Base-by-base conservation (phyloP, 2,329 filamentous ascomycete genomes). In the Rosellinia necatrix region DNA sequence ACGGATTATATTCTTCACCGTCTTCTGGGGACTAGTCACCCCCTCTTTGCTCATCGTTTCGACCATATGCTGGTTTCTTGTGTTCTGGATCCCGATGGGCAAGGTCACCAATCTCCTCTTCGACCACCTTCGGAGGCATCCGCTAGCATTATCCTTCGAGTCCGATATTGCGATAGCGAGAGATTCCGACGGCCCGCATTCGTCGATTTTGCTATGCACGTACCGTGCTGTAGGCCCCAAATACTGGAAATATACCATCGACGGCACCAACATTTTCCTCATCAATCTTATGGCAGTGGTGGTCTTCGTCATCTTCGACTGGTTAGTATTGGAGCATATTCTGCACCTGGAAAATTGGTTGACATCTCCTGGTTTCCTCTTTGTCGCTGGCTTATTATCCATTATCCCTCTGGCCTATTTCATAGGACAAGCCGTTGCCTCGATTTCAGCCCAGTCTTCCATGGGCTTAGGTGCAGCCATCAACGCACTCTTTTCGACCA, bases 171-270 rank as follows among this genome's bases (percentile, higher is more conserved):
- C 86, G 54, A 89, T 89, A 67, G 86, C 89, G 22, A 88, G 92
- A 53, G 79, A 81, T 10, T 83, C 85, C 6, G 86, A 88, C 42
- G 85, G 86, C 13, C 86, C 89, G 17, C 89, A 91, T 41, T 89
- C 89, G 13, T 93, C 92, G 9, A 93, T 99, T 59, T 79, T 99
- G 15, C 81, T 99, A 29, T 99, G 94, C 81, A 99, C 94, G 5
- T 99, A 99, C 75, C 89, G 96, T 56, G 94, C 94, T 38, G 93
- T 96, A 10, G 94, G 94, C 10, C 81, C 86, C 64, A 93, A 93
- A 73, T 99, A 99, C 78, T 99, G 96, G 93, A 99, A 99, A 76
- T 99, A 99, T 75, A 99, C 94, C 3, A 81, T 99, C 56, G 94
- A 99, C 70, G 96, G 94, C 52, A 99, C 94, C 59, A 99, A 99